A percentile compares a stretch with the other conserved stretches of the same genome.
phyloP scores from a whole-genome alignment of 352 stramenopile genomes.

The Nothophytophthora sp. region DNA sequence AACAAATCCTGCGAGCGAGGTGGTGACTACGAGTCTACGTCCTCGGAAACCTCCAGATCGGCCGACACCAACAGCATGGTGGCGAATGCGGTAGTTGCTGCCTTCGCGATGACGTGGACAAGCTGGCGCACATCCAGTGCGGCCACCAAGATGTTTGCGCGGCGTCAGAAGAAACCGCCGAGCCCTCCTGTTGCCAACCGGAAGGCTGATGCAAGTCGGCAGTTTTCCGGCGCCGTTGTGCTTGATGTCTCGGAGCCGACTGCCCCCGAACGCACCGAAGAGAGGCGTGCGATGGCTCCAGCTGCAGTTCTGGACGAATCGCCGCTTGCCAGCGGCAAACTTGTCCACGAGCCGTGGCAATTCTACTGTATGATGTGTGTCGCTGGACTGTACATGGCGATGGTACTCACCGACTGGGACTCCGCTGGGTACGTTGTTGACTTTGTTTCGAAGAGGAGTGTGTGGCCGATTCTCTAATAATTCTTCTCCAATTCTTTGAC shows the following conservation, averaged over 20 bases:
- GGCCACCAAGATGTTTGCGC: constrained; percentile 61
- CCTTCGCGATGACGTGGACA: constrained; percentile 69
- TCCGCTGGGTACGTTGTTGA: constrained; percentile 52
- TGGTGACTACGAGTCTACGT: constrained; percentile 11
- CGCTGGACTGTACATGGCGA: constrained; percentile 93
- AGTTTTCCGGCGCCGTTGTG: constrained; percentile 30
- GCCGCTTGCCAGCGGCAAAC: constrained; percentile 22
- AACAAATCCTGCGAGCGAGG: constrained; percentile 40
- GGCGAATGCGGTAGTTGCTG: constrained; percentile 53
- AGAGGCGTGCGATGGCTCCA: background rate
- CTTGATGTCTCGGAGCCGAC: constrained; percentile 63
- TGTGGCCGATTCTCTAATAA: too few relatives aligned
- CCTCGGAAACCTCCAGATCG: background rate
- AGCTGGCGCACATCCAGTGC: constrained; percentile 71
- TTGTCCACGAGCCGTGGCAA: constrained; percentile 87
- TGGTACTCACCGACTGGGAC: constrained; percentile 96
- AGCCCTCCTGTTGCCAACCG: background rate
- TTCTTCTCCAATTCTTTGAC: background rate
- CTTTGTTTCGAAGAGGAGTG: background rate
- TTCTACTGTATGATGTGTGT: constrained; percentile 94
- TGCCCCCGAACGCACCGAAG: constrained; percentile 2
- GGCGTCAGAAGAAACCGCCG: constrained; percentile 6
- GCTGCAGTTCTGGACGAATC: constrained; percentile 57
- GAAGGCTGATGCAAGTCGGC: background rate
- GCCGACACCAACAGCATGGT: constrained; percentile 42